Evolutionary conservation across 2,329 filamentous ascomycete genomes (phyloP).

Genomic region (Fusarium caatingaense): DNA sequence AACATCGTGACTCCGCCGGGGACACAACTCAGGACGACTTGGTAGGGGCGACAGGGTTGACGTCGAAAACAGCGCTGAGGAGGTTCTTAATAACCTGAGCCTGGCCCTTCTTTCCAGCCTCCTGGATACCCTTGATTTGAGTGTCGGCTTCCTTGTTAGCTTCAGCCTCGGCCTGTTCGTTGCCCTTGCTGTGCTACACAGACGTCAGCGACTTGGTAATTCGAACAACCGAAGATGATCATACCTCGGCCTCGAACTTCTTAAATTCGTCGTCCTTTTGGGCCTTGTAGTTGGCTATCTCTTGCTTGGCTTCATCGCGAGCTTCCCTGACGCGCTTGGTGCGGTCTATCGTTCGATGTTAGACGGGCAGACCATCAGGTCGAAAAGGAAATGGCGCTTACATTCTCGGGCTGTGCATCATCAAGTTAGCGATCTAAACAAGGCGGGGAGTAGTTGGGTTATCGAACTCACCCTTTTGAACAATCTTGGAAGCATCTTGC

Average conservation of each 20-base stretch:
- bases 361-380: slow-evolving; percentile 3
- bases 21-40: slow-evolving; percentile 44
- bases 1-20: slow-evolving; percentile 7
- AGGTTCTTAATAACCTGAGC: slow-evolving; percentile 84
- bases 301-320: slow-evolving; percentile 94
- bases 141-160: slow-evolving; percentile 83
- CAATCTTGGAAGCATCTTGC: slow-evolving; percentile 98
- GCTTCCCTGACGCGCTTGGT: slow-evolving; percentile 98
- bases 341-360: slow-evolving; percentile 61
- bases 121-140: slow-evolving; percentile 85
- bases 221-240: neutral
- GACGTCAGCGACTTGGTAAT: slow-evolving; percentile 7
- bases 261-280: slow-evolving; percentile 95
- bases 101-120: slow-evolving; percentile 82
- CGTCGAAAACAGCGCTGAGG: slow-evolving; percentile 84
- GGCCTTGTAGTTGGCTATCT: slow-evolving; percentile 92
- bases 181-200: slow-evolving; percentile 87
- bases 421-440: slow-evolving; percentile 46
- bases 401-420: slow-evolving; percentile 80
- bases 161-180: slow-evolving; percentile 79
- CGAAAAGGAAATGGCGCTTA: slow-evolving; percentile 59
- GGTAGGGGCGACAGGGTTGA: slow-evolving; percentile 72
- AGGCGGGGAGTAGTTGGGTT: slow-evolving; percentile 13
- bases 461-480: slow-evolving; percentile 83
- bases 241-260: slow-evolving; percentile 83